Base-by-base conservation (phyloP, 805 yeast species). In the Clavispora fructus region DNA sequence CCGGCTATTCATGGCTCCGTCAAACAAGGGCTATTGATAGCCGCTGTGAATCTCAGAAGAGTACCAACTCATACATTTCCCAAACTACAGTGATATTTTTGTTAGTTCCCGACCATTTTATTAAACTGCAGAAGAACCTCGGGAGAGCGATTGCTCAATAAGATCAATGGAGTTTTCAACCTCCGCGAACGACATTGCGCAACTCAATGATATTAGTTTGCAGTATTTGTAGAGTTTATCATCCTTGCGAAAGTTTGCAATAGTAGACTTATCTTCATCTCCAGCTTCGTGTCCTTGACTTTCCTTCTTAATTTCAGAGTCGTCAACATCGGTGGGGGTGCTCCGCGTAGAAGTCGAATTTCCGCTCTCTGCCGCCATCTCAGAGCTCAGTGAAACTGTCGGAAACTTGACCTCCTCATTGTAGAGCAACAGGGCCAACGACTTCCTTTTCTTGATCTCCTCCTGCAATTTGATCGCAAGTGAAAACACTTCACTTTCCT, bases 131-230 rank as follows among this genome's bases (percentile, higher is more conserved):
- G 37, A 32, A 32, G 35, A 16, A 10, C 37, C 37, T 10, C 37
- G 37, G 6, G 37, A 33, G 1, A 71, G 63, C 14, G 71, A 65
- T 46, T 68, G 66, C 52, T 71, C 77, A 32, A 71, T 68, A 49
- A 68, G 58, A 48, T 71, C 74, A 41, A 71, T 71, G n/a, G 70
- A 63, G 31, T 56, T 58, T 45, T 71, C 74, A 35, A 70, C 73
- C 39, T 71, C 75, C 31, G 58, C 53, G 44, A 68, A 51, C 38
- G 65, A 54, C 73, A 71, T 68, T 12, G 73, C 77, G 46, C 75
- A 71, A 48, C 75, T 69, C 23, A 66, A 53, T 12, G 75, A 63
- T 7, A 71, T 67, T 45, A 71, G 58, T 48, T 63, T 62, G 51
- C 74, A 68, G 51, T 71, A 71, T 50, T 71, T 71, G 56, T 61